Conservation (phyloP, 352 stramenopile genomes). For the Phytophthora sojae region DNA sequence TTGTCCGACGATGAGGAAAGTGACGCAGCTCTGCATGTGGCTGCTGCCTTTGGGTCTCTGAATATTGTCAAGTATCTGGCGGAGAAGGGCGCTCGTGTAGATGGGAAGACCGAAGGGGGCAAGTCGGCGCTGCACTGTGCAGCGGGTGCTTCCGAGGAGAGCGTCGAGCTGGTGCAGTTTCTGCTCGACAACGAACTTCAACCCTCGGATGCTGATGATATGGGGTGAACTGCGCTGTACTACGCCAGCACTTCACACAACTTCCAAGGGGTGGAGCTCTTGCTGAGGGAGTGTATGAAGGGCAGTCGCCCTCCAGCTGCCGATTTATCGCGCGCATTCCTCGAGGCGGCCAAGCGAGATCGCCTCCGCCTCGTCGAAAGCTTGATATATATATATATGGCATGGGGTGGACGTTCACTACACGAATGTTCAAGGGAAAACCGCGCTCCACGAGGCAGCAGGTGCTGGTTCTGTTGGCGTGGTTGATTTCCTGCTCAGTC, state of each 20-base stretch:
- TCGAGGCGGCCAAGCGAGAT: neutral
- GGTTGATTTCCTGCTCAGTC: neutral
- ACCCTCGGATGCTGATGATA: neutral
- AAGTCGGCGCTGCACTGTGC: slow-evolving; percentile 4
- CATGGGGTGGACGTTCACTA: neutral
- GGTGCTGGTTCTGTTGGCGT: neutral
- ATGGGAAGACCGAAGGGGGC: neutral
- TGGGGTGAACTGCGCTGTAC: neutral
- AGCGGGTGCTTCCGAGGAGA: neutral
- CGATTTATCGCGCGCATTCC: neutral
- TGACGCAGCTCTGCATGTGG: neutral
- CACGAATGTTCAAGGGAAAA: slow-evolving; percentile 4
- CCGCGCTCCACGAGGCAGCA: slow-evolving; percentile 4
- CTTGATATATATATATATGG: no score
- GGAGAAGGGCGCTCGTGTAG: neutral
- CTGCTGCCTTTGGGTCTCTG: neutral
- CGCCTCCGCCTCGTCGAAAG: neutral
- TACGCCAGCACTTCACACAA: neutral
- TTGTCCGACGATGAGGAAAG: neutral
- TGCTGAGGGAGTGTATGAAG: neutral
- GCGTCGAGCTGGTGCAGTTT: neutral
- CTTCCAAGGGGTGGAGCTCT: neutral
- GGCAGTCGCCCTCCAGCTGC: neutral
- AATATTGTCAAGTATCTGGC: slow-evolving; percentile 1
- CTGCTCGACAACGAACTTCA: slow-evolving; percentile 8